Percentiles rank a stretch among this genome's conserved stretches.
These are phyloP conservation scores for Penicillium sp. DNA, from an alignment of 2,329 filamentous ascomycete genomes.

Conservation along the genomic window DNA sequence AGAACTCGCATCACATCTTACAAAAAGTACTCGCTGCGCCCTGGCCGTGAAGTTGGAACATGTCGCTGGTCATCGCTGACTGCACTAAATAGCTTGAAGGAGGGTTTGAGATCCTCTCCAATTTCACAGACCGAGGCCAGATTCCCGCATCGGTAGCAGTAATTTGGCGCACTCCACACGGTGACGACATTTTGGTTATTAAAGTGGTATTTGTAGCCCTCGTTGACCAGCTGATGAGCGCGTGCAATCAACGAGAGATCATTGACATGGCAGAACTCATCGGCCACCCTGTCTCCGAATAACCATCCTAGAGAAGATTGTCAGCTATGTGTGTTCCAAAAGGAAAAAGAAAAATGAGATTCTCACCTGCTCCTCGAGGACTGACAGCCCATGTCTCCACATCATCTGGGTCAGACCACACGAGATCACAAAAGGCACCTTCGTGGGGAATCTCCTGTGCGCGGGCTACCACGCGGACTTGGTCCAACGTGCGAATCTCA, in stretches of 20 bases:
- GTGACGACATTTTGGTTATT: slow-evolving; percentile 88
- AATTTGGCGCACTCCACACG: slow-evolving; percentile 77
- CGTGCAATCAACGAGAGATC: slow-evolving; percentile 68
- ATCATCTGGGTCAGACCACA: slow-evolving; percentile 73
- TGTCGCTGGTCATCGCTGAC: slow-evolving; percentile 49
- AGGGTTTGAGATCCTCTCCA: slow-evolving; percentile 77
- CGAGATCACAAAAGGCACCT: slow-evolving; percentile 72
- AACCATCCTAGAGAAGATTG: slow-evolving; percentile 48
- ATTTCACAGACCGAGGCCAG: slow-evolving; percentile 86
- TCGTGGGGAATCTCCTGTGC: slow-evolving; percentile 76
- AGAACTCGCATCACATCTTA: slow-evolving; percentile 33
- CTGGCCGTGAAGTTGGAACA: slow-evolving; percentile 44
- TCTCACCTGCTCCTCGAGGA: slow-evolving; percentile 62
- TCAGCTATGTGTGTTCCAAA: slow-evolving; percentile 34
- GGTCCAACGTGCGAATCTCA: slow-evolving; percentile 46
- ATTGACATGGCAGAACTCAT: slow-evolving; percentile 76
- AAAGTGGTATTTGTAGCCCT: slow-evolving; percentile 90
- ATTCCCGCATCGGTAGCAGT: slow-evolving; percentile 98
- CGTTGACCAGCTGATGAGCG: slow-evolving; percentile 72
- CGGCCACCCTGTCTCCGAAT: slow-evolving; percentile 69
- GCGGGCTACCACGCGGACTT: slow-evolving; percentile 70
- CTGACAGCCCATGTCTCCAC: slow-evolving; percentile 70
- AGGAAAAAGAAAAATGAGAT: slow-evolving; percentile 21
- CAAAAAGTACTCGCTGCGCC: slow-evolving; percentile 50
- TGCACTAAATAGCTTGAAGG: slow-evolving; percentile 64